These are phyloP conservation scores for Penicillium sp. DNA, from an alignment of 2,329 filamentous ascomycete species.

Conservation along the genomic window DNA sequence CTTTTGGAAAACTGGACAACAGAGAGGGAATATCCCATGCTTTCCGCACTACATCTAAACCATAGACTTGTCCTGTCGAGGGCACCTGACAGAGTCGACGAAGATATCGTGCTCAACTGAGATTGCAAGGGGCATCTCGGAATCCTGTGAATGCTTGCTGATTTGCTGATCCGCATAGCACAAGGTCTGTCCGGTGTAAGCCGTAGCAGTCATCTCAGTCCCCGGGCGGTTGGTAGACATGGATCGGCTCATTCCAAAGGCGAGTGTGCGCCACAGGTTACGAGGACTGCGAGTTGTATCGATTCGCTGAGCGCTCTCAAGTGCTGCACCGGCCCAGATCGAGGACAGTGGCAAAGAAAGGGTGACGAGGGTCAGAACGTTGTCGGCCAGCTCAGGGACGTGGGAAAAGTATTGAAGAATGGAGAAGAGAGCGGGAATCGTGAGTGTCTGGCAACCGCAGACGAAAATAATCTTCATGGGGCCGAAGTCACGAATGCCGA, in stretches of 20 bases:
- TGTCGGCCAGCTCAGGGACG: conserved; percentile 54
- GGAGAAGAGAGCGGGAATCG: conserved; percentile 63
- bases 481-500: conserved; percentile 61
- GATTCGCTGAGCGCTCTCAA: conserved; percentile 21
- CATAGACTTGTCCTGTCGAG: conserved; percentile 1
- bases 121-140: conserved; percentile 24
- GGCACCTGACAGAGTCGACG: conserved; percentile 17
- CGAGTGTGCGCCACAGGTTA: conserved; percentile 30
- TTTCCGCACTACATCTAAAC: conserved; percentile 4
- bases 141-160: conserved; percentile 17
- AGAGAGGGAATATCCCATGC: neutral
- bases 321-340: conserved; percentile 58
- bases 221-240: conserved; percentile 5
- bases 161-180: conserved; percentile 27
- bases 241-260: conserved; percentile 14
- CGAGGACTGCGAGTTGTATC: conserved; percentile 11
- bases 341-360: conserved; percentile 65
- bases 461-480: conserved; percentile 67
- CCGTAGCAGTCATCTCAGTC: conserved; percentile 12
- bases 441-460: conserved; percentile 66
- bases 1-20: neutral
- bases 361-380: conserved; percentile 58
- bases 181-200: conserved; percentile 21
- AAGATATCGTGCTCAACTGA: conserved; percentile 32
- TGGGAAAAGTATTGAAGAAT: conserved; percentile 54